Evolutionary conservation across 345 rosid species (phyloP).

Genomic region (Acer negundo): DNA sequence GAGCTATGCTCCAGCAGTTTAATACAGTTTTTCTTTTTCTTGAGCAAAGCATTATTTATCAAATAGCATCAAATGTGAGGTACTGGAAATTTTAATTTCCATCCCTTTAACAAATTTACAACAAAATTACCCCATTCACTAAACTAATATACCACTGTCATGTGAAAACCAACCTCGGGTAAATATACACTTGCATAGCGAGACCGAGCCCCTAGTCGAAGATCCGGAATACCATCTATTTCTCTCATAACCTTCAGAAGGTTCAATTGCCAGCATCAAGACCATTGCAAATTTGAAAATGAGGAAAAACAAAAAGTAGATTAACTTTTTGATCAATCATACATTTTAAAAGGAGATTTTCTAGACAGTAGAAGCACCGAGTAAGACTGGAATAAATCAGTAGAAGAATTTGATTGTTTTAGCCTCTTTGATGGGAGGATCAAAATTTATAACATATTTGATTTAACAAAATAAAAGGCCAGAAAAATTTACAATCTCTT

Average conservation of each 20-base stretch:
- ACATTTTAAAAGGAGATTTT: conserved; percentile 6
- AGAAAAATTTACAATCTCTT: conserved; percentile 51
- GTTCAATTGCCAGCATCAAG: conserved; percentile 19
- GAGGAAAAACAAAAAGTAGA: conserved; percentile 1
- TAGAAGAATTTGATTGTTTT: conserved; percentile 19
- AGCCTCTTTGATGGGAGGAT: conserved; percentile 4
- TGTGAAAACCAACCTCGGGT: conserved; percentile 69
- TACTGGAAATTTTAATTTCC: conserved; percentile 19
- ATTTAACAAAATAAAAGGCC: conserved; percentile 26
- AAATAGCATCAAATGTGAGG: conserved; percentile 13
- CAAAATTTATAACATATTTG: conserved; percentile 7
- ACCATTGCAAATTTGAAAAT: conserved; percentile 10
- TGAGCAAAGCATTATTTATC: conserved; percentile 13
- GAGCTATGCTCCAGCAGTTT: neutral
- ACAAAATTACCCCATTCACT: neutral
- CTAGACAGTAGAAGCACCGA: conserved; percentile 4
- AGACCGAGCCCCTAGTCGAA: conserved; percentile 80
- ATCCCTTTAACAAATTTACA: conserved; percentile 1
- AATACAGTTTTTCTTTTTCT: neutral
- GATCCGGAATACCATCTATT: conserved; percentile 92
- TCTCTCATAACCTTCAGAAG: conserved; percentile 72
- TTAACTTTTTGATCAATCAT: conserved; percentile 9
- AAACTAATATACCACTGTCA: conserved; percentile 13
- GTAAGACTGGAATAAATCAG: conserved; percentile 12
- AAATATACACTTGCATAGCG: conserved; percentile 73